Evolutionary conservation across 2,329 filamentous ascomycete genomes (phyloP), one percentile per base, ranked within the genome.

Genomic region (Didymella exigua): DNA sequence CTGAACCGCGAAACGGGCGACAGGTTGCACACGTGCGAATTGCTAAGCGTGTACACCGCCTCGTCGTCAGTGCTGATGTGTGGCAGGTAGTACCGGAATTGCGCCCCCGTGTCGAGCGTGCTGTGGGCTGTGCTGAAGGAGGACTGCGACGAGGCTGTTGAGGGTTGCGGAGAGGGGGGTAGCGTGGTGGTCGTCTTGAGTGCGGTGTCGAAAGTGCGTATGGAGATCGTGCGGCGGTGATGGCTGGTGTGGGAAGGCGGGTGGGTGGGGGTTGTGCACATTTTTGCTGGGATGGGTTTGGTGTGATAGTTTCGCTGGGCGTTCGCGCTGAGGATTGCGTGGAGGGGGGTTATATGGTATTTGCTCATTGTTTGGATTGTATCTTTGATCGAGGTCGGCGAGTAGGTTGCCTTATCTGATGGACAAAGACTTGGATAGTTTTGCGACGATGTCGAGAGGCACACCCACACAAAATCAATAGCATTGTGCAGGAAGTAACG

Each of bases 171-270:
- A 2, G 61, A 62, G 21, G 31, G 68, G 38, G n/a, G n/a, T n/a
- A n/a, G n/a, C n/a, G 63, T 56, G 42, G 59, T 14, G 38, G 59
- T 30, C 19, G n/a, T 67, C 38, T 62, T 58, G 40, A 47, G 58
- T 40, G 33, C 19, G 29, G 24, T 26, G 38, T 26, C 18, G 26
- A 38, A 48, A 21, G 19, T 31, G 14, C 4, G 40, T 23, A 37
- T 5, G 23, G 46, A 34, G 13, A 18, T 5, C 16, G 42, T 23
- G 29, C 13, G 34, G 4, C n/a, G 38, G 41, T 38, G 46, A 9
- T 19, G 34, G 10, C 23, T 4, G 16, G 9, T 23, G 16, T 14
- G 34, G 26, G 16, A 47, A 2, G 33, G 11, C 3, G 23, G 23
- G 24, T 18, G 31, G 7, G 6, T 6, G 44, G 31, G 26, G 5